Base-by-base conservation (phyloP, 2,329 filamentous ascomycete genomes). In the Didymella segeticola region DNA sequence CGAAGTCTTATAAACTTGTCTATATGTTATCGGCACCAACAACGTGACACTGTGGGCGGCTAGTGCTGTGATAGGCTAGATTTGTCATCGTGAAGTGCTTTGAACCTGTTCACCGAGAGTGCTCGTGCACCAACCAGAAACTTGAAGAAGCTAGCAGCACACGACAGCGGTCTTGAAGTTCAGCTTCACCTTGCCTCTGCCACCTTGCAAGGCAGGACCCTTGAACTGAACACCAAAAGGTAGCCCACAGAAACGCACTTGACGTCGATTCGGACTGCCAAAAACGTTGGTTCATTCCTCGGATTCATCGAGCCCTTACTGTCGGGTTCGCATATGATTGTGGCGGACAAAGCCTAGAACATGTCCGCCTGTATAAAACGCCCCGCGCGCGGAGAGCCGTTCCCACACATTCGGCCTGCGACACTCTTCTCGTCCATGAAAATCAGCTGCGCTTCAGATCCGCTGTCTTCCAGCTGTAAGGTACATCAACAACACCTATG, bases 61-160 rank as follows among this genome's bases (percentile, higher is more conserved):
- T 41, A 43, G 38, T 19, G 9, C 4, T 22, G 7, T 37, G 31
- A 45, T 33, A 29, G 27, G 27, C 14, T 14, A 25, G n/a, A 43
- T 48, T 45, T 43, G 45, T 45, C 43, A 54, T 48, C 43, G n/a
- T 36, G n/a, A 47, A 17, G 43, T 43, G 11, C 23, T 19, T 42
- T 45, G 8, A 11, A 43, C n/a, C 43, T 38, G 14, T 33, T 42
- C 17, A 37, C 26, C 20, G 26, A 38, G 5, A 22, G 10, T 12
- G 19, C 19, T 29, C 14, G 22, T 17, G 15, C 17, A 12, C 39
- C 43, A 48, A 47, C 31, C 39, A 38, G 43, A 31, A 12, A 10
- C 26, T 27, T 26, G 10, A 46, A 17, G 5, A 29, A 22, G 8
- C 22, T 23, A 30, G 7, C 15, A 38, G 51, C 6, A 53, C n/a